Base-by-base conservation (phyloP, 192 early-diverging fungal species). In the Tieghemiomyces parasiticus region DNA sequence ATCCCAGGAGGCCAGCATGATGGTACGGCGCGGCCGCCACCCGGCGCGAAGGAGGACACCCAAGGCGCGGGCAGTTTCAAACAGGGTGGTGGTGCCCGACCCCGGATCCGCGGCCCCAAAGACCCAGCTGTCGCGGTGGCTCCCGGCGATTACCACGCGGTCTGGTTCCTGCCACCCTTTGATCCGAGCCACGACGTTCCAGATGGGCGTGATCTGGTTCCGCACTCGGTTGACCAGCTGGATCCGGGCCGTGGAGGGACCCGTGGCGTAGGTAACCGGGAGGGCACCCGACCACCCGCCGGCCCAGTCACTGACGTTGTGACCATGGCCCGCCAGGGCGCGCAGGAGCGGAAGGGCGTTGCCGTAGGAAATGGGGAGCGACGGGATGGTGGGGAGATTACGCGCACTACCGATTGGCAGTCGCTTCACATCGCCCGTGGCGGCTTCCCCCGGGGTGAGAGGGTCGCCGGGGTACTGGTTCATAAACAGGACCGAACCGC, bases 51-150 rank as follows among this genome's bases (percentile, higher is more conserved):
- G 52, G 33, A 84, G 62, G 42, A 71, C 66, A n/a, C 81, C 68
- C 31, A 84, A 60, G 28, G 63, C 60, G 26, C 72, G 67, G 32
- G 69, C 80, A 0, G 78, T 48, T 49, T 84, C 82, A 44, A 84
- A 50, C 67, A 84, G 67, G 52, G 66, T 69, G 8, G 82, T 79
- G 25, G 77, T 71, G 0, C 82, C 82, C 1, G 78, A 81, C 6
- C 70, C 75, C 10, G 82, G 78, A 45, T 84, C 81, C 8, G 74
- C 67, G n/a, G 81, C 81, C 22, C 81, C 82, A 6, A 67, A 71
- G 12, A 77, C 72, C 83, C 81, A 83, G 9, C 81, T 74, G 60
- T 85, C 83, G 45, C 81, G 73, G 46, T 85, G 83, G 62, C 79
- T 80, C 32, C 82, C 82, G 29, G 82, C 56, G 19, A 85, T 64